Percentiles rank a stretch among this genome's conserved stretches.
phyloP scores from a whole-genome alignment of 768 basidiomycete species.

The Psilocybe azurescens region DNA sequence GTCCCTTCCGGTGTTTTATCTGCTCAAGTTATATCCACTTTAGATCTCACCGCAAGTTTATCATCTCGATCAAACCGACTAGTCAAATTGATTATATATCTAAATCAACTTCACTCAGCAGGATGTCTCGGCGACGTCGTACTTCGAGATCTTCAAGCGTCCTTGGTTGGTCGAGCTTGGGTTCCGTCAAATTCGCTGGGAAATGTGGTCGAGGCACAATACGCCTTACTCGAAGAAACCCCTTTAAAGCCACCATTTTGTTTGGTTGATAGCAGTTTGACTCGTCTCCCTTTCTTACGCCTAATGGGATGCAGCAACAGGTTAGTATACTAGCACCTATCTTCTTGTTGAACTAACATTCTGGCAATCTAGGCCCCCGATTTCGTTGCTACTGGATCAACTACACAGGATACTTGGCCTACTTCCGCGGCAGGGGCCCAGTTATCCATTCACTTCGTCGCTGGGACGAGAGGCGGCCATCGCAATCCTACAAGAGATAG shows the following conservation, averaged over 20 bases:
- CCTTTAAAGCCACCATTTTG: constrained; percentile 13
- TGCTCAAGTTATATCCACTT: constrained; percentile 31
- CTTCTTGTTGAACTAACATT: not conserved
- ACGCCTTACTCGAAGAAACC: constrained; percentile 17
- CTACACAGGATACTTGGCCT: not conserved
- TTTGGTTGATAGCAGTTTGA: not conserved
- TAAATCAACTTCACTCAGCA: not conserved
- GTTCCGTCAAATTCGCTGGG: constrained; percentile 11
- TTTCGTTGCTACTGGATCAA: constrained; percentile 5
- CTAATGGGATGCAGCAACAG: constrained; percentile 16
- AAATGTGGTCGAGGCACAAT: not conserved
- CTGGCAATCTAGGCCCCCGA: constrained; percentile 8
- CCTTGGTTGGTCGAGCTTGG: constrained; percentile 9
- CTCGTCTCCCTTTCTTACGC: not conserved
- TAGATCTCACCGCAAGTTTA: constrained; percentile 11
- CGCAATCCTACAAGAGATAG: constrained; percentile 20
- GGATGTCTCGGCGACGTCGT: not conserved
- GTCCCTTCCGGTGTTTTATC: constrained; percentile 34
- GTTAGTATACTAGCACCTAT: constrained; percentile 5
- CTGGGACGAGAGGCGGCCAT: not conserved
- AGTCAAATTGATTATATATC: constrained; percentile 1
- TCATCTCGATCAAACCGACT: constrained; percentile 11
- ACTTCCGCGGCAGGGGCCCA: not conserved
- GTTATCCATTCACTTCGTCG: not conserved
- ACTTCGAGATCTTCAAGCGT: constrained; percentile 1